phyloP scores from a whole-genome alignment of 2,329 filamentous ascomycete genomes.

The Macrophomina tecta region DNA sequence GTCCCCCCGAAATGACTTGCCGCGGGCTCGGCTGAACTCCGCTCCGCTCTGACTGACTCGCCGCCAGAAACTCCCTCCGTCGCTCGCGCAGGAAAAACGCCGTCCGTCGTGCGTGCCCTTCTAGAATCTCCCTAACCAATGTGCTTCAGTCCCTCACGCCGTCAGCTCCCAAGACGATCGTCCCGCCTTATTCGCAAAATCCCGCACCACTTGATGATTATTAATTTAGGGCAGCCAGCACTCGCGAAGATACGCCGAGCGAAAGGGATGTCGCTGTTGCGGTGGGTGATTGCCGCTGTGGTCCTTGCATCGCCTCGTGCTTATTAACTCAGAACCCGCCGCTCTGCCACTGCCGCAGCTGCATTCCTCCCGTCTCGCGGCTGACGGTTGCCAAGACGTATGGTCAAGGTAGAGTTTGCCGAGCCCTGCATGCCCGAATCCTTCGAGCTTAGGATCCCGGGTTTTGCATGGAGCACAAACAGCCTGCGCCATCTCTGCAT shows the following conservation, averaged over 20 bases:
- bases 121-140: not conserved
- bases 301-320: not conserved
- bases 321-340: not conserved
- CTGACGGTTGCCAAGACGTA: too few relatives aligned
- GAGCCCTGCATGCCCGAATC: too few relatives aligned
- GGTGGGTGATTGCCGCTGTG: not conserved
- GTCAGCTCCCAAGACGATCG: not conserved
- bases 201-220: not conserved
- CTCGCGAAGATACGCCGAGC: not conserved
- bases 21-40: not conserved
- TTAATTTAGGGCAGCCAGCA: not conserved
- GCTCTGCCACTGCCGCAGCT: not conserved
- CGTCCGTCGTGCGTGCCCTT: not conserved
- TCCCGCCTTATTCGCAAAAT: not conserved
- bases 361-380: too few relatives aligned
- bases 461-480: too few relatives aligned
- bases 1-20: slow-evolving; percentile 6
- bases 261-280: not conserved
- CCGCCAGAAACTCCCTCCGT: not conserved
- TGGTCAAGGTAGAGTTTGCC: too few relatives aligned
- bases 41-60: slow-evolving; percentile 1
- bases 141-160: too few relatives aligned
- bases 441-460: too few relatives aligned
- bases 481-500: too few relatives aligned
- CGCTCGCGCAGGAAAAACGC: too few relatives aligned